Evolutionary conservation across 306 rosid species (phyloP).

Genomic region (Cucurbita maxima): DNA sequence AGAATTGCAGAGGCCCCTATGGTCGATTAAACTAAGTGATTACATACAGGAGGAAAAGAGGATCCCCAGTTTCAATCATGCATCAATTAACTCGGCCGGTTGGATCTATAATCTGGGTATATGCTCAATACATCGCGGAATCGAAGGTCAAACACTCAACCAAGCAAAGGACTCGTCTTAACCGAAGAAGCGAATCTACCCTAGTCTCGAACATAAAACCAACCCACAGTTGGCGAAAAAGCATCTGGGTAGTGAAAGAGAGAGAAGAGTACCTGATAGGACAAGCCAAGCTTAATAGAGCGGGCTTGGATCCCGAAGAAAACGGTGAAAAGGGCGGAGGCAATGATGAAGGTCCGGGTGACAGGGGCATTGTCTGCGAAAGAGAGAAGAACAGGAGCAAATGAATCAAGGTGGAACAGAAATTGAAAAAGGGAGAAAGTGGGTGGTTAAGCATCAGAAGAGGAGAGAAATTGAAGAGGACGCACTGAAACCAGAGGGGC

Average conservation of each 20-base stretch:
- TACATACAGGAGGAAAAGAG: not conserved
- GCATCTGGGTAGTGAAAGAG: not conserved
- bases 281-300: slow-evolving; percentile 54
- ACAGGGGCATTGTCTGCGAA: slow-evolving; percentile 90
- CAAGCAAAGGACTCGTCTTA: not conserved
- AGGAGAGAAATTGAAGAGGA: slow-evolving; percentile 3
- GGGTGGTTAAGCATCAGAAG: not conserved
- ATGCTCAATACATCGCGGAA: not conserved
- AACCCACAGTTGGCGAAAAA: not conserved
- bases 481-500: slow-evolving; percentile 97
- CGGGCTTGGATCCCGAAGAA: slow-evolving; percentile 94
- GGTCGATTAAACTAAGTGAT: not conserved
- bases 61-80: not conserved
- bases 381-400: slow-evolving; percentile 17
- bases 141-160: not conserved
- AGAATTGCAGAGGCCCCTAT: not conserved
- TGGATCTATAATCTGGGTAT: not conserved
- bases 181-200: not conserved
- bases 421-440: not conserved
- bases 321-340: slow-evolving; percentile 61
- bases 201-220: not conserved
- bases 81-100: not conserved
- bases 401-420: slow-evolving; percentile 14
- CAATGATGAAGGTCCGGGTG: slow-evolving; percentile 50
- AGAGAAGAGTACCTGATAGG: slow-evolving; percentile 51